Percentiles rank a stretch among this genome's conserved stretches.
Evolutionary conservation across 2,329 filamentous ascomycete species (phyloP).

Genomic region (Aspergillus oerlinghausenensis): DNA sequence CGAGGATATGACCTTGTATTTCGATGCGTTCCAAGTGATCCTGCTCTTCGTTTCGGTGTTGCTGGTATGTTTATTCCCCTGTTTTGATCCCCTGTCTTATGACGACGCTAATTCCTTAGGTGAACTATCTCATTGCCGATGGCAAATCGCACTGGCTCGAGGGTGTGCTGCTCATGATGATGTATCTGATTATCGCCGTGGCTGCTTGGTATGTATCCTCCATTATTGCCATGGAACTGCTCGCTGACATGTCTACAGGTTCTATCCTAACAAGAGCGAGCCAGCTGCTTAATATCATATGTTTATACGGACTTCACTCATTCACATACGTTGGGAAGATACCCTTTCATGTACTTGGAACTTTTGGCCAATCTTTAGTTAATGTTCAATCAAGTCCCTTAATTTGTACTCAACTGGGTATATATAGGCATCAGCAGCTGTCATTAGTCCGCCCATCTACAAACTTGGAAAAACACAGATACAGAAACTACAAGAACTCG

Average conservation of each 20-base stretch:
- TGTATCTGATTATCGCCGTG: constrained; percentile 60
- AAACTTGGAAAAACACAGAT: too few relatives aligned
- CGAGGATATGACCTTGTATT: constrained; percentile 68
- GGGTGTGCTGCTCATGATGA: constrained; percentile 55
- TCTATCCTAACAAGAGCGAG: constrained; percentile 9
- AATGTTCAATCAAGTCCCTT: too few relatives aligned
- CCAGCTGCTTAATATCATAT: neutral
- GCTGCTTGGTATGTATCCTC: constrained; percentile 48
- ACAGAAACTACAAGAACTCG: too few relatives aligned
- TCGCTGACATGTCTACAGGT: constrained; percentile 9
- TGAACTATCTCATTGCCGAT: constrained; percentile 61
- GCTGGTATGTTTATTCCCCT: constrained; percentile 26
- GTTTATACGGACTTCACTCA: too few relatives aligned
- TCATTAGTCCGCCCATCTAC: too few relatives aligned
- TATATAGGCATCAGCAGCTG: too few relatives aligned
- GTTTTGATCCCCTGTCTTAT: too few relatives aligned
- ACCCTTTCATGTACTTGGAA: neutral
- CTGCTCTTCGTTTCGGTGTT: constrained; percentile 54
- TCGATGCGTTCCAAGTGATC: constrained; percentile 82
- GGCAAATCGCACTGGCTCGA: constrained; percentile 59
- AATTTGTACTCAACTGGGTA: too few relatives aligned
- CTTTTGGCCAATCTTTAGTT: too few relatives aligned
- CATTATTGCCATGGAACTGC: neutral
- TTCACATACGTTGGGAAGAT: neutral
- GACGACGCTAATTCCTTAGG: constrained; percentile 27